A percentile compares a stretch with the other conserved stretches of the same genome.
These are phyloP conservation scores for Acacia concinna DNA, from an alignment of 331 rosid species.

Conservation along the genomic window DNA sequence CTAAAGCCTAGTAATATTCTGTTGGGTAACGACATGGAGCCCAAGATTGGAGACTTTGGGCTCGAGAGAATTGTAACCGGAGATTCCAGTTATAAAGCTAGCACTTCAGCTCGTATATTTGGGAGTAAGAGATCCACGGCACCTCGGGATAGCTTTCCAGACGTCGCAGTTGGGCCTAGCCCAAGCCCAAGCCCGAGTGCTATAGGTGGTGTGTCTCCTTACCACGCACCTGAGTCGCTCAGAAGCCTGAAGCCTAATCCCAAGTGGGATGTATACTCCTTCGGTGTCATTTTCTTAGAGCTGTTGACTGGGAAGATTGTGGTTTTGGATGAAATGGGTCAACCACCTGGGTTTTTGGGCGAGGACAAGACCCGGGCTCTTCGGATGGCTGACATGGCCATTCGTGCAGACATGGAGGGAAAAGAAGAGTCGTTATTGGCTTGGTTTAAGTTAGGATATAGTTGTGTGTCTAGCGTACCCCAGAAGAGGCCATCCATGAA, in stretches of 20 bases:
- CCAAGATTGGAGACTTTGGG: conserved; percentile 89
- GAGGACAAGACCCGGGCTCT: conserved; percentile 76
- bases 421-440: conserved; percentile 71
- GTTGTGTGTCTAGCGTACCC: conserved; percentile 78
- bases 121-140: conserved; percentile 90
- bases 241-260: conserved; percentile 81
- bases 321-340: conserved; percentile 74
- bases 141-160: conserved; percentile 78
- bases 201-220: conserved; percentile 58
- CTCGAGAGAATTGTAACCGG: conserved; percentile 72
- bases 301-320: conserved; percentile 80
- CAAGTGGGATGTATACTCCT: conserved; percentile 93
- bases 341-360: conserved; percentile 51
- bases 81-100: conserved; percentile 64
- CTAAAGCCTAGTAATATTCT: conserved; percentile 88
- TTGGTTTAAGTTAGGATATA: conserved; percentile 78
- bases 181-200: conserved; percentile 83
- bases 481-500: conserved; percentile 92
- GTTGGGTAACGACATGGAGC: conserved; percentile 75
- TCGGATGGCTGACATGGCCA: conserved; percentile 76
- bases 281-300: conserved; percentile 84
- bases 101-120: conserved; percentile 75
- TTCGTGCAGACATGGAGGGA: conserved; percentile 85
- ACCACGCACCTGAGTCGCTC: conserved; percentile 79
- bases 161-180: conserved; percentile 51